Conservation (phyloP, 371 early-diverging fungal genomes). For the Rozella allomycis region DNA sequence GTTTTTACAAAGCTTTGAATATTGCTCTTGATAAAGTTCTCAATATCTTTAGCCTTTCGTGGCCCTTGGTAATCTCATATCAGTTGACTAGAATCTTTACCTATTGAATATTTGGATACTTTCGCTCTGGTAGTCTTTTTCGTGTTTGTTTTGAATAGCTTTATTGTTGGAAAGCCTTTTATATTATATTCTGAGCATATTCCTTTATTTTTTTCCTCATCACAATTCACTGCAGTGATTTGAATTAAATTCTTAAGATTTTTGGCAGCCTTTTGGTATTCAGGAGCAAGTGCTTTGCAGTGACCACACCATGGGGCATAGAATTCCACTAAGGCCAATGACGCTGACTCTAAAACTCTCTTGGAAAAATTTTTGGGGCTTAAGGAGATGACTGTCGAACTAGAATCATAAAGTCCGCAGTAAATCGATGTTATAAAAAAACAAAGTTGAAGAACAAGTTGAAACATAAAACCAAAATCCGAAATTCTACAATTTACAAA, state of each 20-base stretch:
- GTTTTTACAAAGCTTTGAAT: constrained; percentile 21
- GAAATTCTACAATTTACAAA: no score
- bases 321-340: constrained; percentile 70
- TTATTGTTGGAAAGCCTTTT: constrained; percentile 71
- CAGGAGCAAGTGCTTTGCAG: constrained; percentile 49
- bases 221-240: constrained; percentile 73
- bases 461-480: no score
- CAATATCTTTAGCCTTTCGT: constrained; percentile 49
- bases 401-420: background rate
- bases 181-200: constrained; percentile 43
- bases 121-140: background rate
- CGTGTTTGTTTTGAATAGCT: constrained; percentile 33
- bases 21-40: constrained; percentile 33
- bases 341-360: no score
- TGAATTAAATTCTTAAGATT: constrained; percentile 55
- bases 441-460: no score
- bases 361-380: no score
- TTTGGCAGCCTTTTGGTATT: constrained; percentile 61
- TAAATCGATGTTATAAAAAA: background rate
- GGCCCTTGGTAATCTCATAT: constrained; percentile 71
- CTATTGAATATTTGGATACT: no score
- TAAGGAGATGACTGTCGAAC: no score
- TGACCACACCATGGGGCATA: constrained; percentile 66
- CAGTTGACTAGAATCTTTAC: no score
- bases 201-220: constrained; percentile 43